A percentile compares a stretch with the other conserved stretches of the same genome.
phyloP scores from a whole-genome alignment of 148 eudicot species.

The Camellia japonica region DNA sequence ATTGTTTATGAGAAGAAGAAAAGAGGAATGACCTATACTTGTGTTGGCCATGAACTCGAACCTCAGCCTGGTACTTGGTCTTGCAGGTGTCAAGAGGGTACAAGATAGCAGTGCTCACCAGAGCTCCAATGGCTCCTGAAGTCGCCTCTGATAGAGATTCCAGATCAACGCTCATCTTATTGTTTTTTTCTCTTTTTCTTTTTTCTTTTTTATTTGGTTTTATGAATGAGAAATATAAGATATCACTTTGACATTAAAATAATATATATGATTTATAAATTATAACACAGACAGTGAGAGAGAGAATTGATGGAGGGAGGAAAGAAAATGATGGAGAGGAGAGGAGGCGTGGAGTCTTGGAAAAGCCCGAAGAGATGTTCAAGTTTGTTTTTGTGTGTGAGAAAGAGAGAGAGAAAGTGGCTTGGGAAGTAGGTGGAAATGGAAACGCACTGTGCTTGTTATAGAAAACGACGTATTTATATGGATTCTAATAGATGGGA shows the following conservation, averaged over 20 bases:
- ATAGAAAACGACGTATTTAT: neutral
- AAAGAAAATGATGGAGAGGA: neutral
- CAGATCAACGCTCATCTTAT: conserved; percentile 30
- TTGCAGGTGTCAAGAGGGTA: conserved; percentile 51
- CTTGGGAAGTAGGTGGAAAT: neutral
- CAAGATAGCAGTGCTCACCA: conserved; percentile 42
- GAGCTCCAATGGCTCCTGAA: conserved; percentile 46
- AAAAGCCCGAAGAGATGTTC: neutral
- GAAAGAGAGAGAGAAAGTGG: neutral
- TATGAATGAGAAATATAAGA: too few relatives aligned
- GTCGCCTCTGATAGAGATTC: conserved; percentile 44
- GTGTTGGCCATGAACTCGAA: conserved; percentile 24
- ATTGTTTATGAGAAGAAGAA: neutral
- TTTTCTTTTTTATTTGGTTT: too few relatives aligned
- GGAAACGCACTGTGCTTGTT: too few relatives aligned
- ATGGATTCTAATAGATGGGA: neutral
- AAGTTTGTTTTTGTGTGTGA: neutral
- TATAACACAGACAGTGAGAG: neutral
- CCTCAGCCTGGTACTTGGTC: conserved; percentile 45
- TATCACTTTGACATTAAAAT: neutral
- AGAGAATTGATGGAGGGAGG: neutral
- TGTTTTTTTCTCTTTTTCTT: neutral
- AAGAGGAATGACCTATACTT: conserved; percentile 27
- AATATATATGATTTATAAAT: neutral
- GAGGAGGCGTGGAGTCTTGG: conserved; percentile 1